phyloP scores from a whole-genome alignment of 192 early-diverging fungal species.

The Entomortierella beljakovae region DNA sequence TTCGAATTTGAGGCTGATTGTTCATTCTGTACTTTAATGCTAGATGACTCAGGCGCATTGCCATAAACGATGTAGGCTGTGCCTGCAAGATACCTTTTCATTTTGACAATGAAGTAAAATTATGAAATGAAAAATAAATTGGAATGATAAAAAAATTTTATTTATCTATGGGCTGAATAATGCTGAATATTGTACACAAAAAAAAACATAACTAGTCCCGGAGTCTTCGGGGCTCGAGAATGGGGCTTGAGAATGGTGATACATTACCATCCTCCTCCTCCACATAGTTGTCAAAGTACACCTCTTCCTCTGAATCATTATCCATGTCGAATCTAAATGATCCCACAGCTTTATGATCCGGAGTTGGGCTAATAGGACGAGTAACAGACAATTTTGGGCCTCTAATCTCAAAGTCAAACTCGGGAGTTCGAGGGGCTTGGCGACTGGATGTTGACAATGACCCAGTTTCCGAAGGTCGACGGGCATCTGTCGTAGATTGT shows the following conservation, averaged over 20 bases:
- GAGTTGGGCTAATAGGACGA: neutral
- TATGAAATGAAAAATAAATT: neutral
- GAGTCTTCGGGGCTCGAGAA: neutral
- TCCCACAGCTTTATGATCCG: neutral
- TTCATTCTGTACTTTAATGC: neutral
- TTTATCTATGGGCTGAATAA: neutral
- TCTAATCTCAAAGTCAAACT: neutral
- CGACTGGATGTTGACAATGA: neutral
- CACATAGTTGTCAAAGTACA: neutral
- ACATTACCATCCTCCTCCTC: neutral
- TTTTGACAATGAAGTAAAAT: neutral
- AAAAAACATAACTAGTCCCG: no score
- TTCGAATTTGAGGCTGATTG: neutral
- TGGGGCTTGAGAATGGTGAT: neutral
- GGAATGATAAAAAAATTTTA: no score
- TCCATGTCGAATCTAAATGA: neutral
- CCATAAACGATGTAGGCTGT: slow-evolving; percentile 41
- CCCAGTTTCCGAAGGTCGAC: neutral
- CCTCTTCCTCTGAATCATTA: neutral
- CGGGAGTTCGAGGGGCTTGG: neutral
- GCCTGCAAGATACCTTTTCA: slow-evolving; percentile 15
- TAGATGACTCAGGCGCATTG: neutral
- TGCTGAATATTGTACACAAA: neutral
- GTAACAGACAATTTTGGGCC: neutral
- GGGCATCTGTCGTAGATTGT: neutral